Base-by-base conservation (phyloP, 2,329 filamentous ascomycete species). In the Diaporthe citriasiana region DNA sequence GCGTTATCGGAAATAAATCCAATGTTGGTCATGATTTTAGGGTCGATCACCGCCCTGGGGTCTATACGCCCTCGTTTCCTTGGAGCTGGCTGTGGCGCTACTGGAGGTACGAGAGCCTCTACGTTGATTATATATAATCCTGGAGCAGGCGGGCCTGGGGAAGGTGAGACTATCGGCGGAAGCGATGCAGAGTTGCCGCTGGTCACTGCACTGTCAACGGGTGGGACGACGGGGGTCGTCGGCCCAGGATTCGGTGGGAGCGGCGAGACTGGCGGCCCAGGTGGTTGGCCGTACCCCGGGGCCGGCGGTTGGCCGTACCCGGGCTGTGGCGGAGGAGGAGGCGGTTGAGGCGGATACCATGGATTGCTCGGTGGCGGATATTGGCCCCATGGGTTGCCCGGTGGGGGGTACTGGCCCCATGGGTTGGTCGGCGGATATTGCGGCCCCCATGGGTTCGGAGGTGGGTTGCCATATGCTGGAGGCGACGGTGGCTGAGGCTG, bases 371-470 rank as follows among this genome's bases (percentile, higher is more conserved):
- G 33, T 35, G 19, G 19, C 33, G 55, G 40, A 33, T 27, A 4
- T 17, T 40, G 35, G 40, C 47, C n/a, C 25, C 27, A 53, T 30
- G 50, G 50, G 27, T 53, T 53, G 42, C 15, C 15, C 19, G 27
- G 13, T 22, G 53, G 53, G 17, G 25, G 40, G 2, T 13, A 33
- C 25, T 35, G 45, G 0, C 42, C 42, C 17, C 35, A 66, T 15
- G 59, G 57, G 12, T 63, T 63, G 3, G 17, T 2, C 25, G 60
- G 60, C 8, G 45, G 60, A 50, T 50, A 50, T 60, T 60, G 57
- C 3, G 33, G 57, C 1, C 38, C 57, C 15, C 25, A 60, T 5
- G 57, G 57, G 22, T 60, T 60, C 45, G 45, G 45, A 8, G n/a
- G 47, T 33, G 59, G 59, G 19, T 17, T 65, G 12, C 10, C 47